A percentile compares a stretch with the other conserved stretches of the same genome.
Conservation (phyloP, 495 filamentous ascomycete species). For the Aspergillus nanangensis region DNA sequence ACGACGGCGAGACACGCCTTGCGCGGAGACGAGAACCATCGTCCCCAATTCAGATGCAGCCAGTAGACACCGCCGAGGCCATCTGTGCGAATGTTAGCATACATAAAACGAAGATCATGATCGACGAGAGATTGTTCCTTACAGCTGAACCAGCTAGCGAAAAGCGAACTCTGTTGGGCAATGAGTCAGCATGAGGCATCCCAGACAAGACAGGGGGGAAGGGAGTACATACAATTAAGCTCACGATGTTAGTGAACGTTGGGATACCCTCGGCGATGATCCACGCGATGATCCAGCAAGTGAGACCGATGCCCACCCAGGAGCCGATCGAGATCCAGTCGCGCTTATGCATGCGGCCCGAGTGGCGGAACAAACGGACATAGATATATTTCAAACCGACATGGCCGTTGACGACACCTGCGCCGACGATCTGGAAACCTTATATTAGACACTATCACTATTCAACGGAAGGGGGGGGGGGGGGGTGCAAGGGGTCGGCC, state of each 20-base stretch:
- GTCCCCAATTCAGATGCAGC: constrained; percentile 35
- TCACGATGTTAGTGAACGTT: constrained; percentile 60
- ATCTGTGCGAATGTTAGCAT: constrained; percentile 9
- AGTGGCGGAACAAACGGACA: constrained; percentile 52
- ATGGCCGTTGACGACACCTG: constrained; percentile 68
- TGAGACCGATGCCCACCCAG: constrained; percentile 53
- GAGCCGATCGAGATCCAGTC: constrained; percentile 40
- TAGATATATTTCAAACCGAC: constrained; percentile 62
- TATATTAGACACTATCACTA: background rate
- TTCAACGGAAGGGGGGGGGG: too few relatives aligned
- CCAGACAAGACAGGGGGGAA: background rate
- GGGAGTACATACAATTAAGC: constrained; percentile 25
- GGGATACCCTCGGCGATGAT: constrained; percentile 67
- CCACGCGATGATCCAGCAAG: constrained; percentile 60
- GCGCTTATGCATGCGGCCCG: constrained; percentile 49
- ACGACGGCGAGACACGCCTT: constrained; percentile 29
- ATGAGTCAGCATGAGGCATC: background rate
- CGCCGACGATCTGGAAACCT: constrained; percentile 46
- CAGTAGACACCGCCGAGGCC: constrained; percentile 41
- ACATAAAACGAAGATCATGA: background rate
- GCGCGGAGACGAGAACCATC: constrained; percentile 25
- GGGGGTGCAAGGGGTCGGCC: too few relatives aligned
- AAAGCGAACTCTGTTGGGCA: constrained; percentile 23
- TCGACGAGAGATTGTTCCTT: background rate
- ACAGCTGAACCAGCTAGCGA: constrained; percentile 39